A percentile compares a stretch with the other conserved stretches of the same genome.
Conservation (phyloP, 164 flowering plant genomes). For the Chimonanthus praecox region DNA sequence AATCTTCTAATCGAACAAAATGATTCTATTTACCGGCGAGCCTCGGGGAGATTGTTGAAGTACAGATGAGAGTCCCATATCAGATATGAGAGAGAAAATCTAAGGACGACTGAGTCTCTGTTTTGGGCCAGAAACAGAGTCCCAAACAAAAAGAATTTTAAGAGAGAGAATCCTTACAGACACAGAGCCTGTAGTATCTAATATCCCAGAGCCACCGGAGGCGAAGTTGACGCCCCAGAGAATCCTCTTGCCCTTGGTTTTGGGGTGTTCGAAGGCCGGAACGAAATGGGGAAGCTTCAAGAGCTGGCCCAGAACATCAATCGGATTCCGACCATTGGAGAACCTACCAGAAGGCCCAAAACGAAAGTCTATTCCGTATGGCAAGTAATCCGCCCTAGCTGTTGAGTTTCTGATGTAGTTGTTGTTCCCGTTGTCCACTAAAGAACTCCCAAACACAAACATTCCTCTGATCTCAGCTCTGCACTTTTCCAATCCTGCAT, state of each 20-base stretch:
- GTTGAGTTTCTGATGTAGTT: slow-evolving; percentile 32
- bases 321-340: slow-evolving; percentile 50
- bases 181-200: slow-evolving; percentile 44
- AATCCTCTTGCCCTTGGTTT: slow-evolving; percentile 35
- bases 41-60: no score
- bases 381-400: slow-evolving; percentile 45
- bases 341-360: slow-evolving; percentile 60
- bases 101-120: no score
- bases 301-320: slow-evolving; percentile 38
- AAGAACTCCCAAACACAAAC: slow-evolving; percentile 79
- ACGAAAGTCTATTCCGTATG: slow-evolving; percentile 67
- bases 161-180: slow-evolving; percentile 27
- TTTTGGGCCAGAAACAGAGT: no score
- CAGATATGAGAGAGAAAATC: no score
- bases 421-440: slow-evolving; percentile 79
- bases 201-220: slow-evolving; percentile 64
- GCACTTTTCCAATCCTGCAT: neutral
- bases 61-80: no score
- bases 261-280: slow-evolving; percentile 43
- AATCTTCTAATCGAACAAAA: no score
- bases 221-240: slow-evolving; percentile 58
- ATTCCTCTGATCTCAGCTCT: slow-evolving; percentile 30
- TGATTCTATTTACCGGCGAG: no score
- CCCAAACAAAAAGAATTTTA: no score
- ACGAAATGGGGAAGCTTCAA: slow-evolving; percentile 36